Conservation (phyloP, 2,329 filamentous ascomycete species). For the Tolypocladium tundrense region DNA sequence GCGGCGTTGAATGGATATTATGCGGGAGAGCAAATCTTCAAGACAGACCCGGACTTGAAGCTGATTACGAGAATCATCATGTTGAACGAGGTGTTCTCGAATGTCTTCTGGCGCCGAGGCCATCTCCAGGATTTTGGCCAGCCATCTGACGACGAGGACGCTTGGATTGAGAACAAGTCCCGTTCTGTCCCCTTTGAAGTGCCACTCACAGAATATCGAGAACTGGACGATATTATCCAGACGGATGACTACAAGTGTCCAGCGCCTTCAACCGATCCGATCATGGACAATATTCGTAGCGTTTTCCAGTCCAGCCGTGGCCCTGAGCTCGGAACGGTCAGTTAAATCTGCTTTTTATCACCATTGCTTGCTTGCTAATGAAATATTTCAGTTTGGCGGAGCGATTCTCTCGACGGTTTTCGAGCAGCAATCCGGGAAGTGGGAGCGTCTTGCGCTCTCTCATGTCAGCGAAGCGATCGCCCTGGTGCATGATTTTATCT, state of each 20-base stretch:
- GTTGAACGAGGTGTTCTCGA: conserved; percentile 25
- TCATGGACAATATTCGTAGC: conserved; percentile 14
- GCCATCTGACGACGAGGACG: no score
- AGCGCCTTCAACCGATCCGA: not conserved
- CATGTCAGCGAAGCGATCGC: conserved; percentile 42
- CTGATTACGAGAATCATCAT: conserved; percentile 28
- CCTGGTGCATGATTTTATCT: conserved; percentile 43
- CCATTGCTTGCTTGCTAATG: not conserved
- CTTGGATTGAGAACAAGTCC: no score
- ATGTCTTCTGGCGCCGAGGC: conserved; percentile 9
- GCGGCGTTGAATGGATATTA: conserved; percentile 26
- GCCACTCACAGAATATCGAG: not conserved
- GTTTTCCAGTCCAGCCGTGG: conserved; percentile 4
- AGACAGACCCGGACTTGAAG: conserved; percentile 11
- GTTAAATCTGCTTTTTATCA: not conserved
- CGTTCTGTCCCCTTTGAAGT: not conserved
- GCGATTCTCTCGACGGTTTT: conserved; percentile 34
- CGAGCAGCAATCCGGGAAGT: conserved; percentile 43
- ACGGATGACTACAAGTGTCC: not conserved
- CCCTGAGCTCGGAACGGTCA: conserved; percentile 4
- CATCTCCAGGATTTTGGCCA: no score
- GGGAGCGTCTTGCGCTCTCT: conserved; percentile 33
- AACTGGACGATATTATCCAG: conserved; percentile 3
- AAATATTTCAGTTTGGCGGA: conserved; percentile 20
- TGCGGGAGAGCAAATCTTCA: conserved; percentile 17